Conservation (phyloP, 495 filamentous ascomycete species). For the Penicillium lividum region DNA sequence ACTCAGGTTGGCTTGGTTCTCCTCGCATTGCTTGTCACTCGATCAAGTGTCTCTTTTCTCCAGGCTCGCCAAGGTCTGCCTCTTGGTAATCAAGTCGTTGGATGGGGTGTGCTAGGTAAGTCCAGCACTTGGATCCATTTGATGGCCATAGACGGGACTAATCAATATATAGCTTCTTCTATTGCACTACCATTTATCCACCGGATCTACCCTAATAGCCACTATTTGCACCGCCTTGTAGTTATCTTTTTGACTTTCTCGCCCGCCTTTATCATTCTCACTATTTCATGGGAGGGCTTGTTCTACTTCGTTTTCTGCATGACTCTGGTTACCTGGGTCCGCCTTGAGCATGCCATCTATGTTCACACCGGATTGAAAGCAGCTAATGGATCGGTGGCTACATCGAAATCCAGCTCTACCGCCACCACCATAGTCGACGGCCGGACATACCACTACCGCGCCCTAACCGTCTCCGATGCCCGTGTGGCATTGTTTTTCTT, state of each 20-base stretch:
- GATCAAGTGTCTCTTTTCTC: conserved; percentile 75
- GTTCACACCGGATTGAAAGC: conserved; percentile 42
- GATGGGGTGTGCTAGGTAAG: conserved; percentile 81
- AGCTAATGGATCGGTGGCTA: conserved; percentile 14
- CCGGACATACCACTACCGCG: conserved; percentile 58
- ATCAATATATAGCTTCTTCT: conserved; percentile 59
- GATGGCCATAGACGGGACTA: neutral
- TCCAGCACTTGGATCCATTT: conserved; percentile 8
- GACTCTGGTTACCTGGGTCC: conserved; percentile 85
- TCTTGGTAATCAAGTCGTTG: conserved; percentile 81
- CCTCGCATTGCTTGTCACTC: conserved; percentile 82
- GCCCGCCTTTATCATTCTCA: conserved; percentile 92
- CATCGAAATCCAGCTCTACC: conserved; percentile 33
- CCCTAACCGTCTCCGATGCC: conserved; percentile 75
- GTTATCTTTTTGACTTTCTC: conserved; percentile 92
- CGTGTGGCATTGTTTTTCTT: conserved; percentile 94
- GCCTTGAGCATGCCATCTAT: conserved; percentile 80
- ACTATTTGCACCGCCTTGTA: conserved; percentile 88
- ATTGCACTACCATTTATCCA: conserved; percentile 80
- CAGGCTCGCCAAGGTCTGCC: conserved; percentile 89
- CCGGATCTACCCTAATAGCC: conserved; percentile 74
- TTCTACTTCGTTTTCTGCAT: conserved; percentile 92
- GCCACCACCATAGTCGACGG: conserved; percentile 33
- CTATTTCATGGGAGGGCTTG: conserved; percentile 95
- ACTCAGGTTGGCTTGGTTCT: conserved; percentile 77